Conservation (phyloP, 2,329 filamentous ascomycete genomes). For the Fusarium bactridioides region DNA sequence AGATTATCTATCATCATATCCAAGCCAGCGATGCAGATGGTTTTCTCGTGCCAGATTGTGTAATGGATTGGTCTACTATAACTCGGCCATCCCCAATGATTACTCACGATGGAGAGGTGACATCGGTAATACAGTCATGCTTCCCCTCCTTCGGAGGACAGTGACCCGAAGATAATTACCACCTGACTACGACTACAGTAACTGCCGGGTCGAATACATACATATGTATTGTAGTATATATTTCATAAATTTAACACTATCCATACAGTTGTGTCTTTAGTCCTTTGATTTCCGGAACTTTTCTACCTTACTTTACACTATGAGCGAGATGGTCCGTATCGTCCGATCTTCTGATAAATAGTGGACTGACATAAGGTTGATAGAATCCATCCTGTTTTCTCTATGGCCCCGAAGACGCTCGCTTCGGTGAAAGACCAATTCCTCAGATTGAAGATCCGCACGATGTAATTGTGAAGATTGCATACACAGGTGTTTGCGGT, state of each 20-base stretch:
- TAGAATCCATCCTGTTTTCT: constrained; percentile 36
- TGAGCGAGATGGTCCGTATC: constrained; percentile 4
- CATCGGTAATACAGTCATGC: not conserved
- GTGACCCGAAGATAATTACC: constrained; percentile 7
- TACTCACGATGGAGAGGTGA: not conserved
- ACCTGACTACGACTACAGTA: not conserved
- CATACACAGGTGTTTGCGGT: constrained; percentile 41
- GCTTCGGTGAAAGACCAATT: constrained; percentile 29
- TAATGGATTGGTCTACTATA: not conserved
- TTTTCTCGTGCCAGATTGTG: not conserved
- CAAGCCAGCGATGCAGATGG: not conserved
- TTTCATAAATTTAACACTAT: not conserved
- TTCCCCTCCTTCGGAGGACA: constrained; percentile 22
- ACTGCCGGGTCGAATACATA: not conserved
- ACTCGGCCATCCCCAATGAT: not conserved
- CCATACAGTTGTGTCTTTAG: not conserved
- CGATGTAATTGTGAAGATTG: constrained; percentile 36
- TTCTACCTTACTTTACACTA: not conserved
- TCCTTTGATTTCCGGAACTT: not conserved
- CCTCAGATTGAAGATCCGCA: constrained; percentile 37
- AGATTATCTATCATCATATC: not conserved
- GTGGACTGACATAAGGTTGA: not conserved
- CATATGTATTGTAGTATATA: not conserved
- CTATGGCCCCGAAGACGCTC: constrained; percentile 31
- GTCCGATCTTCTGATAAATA: no score